Evolutionary conservation across 371 early-diverging fungal genomes (phyloP), one percentile per base, ranked within the genome.

Genomic region (Rhizomucor pusillus): DNA sequence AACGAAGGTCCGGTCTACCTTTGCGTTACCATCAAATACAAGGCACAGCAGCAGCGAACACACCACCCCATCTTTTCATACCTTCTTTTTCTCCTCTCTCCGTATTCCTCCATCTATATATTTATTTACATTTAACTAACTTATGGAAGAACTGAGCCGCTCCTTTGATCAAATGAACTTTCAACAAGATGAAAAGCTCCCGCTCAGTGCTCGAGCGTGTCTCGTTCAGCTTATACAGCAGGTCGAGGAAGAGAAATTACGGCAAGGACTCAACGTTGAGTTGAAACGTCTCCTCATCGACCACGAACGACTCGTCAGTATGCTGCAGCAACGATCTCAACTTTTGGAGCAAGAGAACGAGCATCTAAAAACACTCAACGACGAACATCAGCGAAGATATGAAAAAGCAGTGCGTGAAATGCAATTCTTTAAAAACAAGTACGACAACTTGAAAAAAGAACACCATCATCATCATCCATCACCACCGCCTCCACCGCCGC

Each of bases 381-480:
- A 56, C 7, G 60, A 34, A 16, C 57, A 64, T 43, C 71, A 70
- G 14, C 51, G 61, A 4, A 56, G 71, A 24, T 73, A 76, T 37
- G 77, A 76, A 47, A 76, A 76, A 33, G 77, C 77, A 3, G 77
- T 76, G 9, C 65, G 77, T 5, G 77, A 76, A 45, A 70, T 73
- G 67, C 77, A 76, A 47, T 76, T 76, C 35, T 73, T 67, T 24
- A 67, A 66, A 36, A 76, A 66, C 44, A 66, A 68, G 49, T 66
- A 66, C 18, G 77, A 76, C 9, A 57, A 61, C 24, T 54, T 58
- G 9, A 43, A 24, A 1, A 63, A 67, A 50, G 36, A 36, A 22
- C 54, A 52, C 2, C 40, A 43, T 40, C 24, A 23, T 40, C 57
- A 47, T 47, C 47, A 12, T 18, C 47, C 39, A 47, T n/a, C 39